These are phyloP conservation scores for Rutstroemia sp. DNA, from an alignment of 2,329 filamentous ascomycete species.

Conservation along the genomic window DNA sequence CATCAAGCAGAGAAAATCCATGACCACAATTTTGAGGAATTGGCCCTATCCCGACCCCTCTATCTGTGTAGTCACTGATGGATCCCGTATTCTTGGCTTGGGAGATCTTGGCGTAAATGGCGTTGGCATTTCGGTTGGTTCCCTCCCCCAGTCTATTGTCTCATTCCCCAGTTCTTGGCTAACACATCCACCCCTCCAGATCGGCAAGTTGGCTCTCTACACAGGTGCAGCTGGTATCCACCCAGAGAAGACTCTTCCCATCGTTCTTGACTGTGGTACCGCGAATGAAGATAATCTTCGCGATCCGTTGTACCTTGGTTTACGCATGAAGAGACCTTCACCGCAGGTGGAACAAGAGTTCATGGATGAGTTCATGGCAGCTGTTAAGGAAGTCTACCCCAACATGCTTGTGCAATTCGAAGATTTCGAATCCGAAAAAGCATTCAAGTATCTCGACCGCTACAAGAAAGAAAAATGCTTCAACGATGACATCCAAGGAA, in stretches of 20 bases:
- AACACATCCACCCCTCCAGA: conserved; percentile 34
- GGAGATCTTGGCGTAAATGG: conserved; percentile 95
- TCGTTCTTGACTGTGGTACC: conserved; percentile 60
- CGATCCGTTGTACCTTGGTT: conserved; percentile 80
- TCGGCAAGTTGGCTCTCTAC: conserved; percentile 93
- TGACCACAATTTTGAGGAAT: conserved; percentile 81
- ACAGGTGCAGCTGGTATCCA: conserved; percentile 92
- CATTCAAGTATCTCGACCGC: conserved; percentile 85
- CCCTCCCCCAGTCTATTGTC: not conserved
- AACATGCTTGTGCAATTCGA: conserved; percentile 81
- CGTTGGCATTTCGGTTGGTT: conserved; percentile 84
- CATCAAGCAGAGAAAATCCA: conserved; percentile 86
- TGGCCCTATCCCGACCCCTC: conserved; percentile 88
- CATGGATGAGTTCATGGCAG: conserved; percentile 95
- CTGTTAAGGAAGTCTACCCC: conserved; percentile 66
- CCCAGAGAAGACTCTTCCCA: conserved; percentile 73
- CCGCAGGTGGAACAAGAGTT: conserved; percentile 79
- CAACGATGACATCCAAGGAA: conserved; percentile 98
- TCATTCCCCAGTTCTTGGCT: not conserved
- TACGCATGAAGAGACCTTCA: conserved; percentile 73
- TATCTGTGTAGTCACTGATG: conserved; percentile 95
- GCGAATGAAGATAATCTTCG: conserved; percentile 59
- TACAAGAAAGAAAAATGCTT: conserved; percentile 95
- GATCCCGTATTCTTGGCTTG: conserved; percentile 84
- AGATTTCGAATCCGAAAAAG: conserved; percentile 88